Evolutionary conservation across 495 filamentous ascomycete genomes (phyloP).

Genomic region (Penicillium tannophilum): DNA sequence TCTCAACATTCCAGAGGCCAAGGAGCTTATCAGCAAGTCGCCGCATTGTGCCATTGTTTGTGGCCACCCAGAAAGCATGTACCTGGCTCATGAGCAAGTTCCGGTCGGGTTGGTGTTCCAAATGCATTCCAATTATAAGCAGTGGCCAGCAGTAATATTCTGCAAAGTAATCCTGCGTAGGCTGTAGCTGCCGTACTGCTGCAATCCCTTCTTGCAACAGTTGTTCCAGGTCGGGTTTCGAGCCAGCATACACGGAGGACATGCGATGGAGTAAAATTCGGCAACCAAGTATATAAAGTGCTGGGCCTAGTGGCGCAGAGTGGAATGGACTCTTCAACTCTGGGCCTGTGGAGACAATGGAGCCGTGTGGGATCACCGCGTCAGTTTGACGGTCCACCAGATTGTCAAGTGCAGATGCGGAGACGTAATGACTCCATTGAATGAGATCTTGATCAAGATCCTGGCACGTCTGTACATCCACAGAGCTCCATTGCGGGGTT

Average conservation of each 20-base stretch:
- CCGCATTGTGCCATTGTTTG: constrained; percentile 29
- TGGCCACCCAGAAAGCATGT: constrained; percentile 19
- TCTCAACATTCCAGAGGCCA: constrained; percentile 1
- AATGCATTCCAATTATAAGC: constrained; percentile 14
- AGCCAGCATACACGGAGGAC: not conserved
- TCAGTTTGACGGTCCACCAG: not conserved
- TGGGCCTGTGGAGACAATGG: not conserved
- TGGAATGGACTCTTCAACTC: too few species aligned
- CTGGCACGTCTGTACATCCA: not conserved
- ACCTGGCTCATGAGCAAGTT: constrained; percentile 20
- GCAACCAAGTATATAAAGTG: not conserved
- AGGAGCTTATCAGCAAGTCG: constrained; percentile 20
- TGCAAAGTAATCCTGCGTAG: constrained; percentile 26
- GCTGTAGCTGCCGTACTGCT: constrained; percentile 16
- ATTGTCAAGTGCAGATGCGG: not conserved
- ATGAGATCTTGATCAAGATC: not conserved
- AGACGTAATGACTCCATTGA: not conserved
- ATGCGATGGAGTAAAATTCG: constrained; percentile 1
- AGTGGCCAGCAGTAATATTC: constrained; percentile 35
- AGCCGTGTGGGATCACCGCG: not conserved
- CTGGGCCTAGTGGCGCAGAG: not conserved
- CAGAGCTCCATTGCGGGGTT: constrained; percentile 2
- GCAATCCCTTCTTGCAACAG: constrained; percentile 14
- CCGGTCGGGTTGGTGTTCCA: constrained; percentile 7
- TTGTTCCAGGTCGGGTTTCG: not conserved